These are phyloP conservation scores for Auriscalpium orientale DNA, from an alignment of 768 basidiomycete genomes.

Conservation along the genomic window DNA sequence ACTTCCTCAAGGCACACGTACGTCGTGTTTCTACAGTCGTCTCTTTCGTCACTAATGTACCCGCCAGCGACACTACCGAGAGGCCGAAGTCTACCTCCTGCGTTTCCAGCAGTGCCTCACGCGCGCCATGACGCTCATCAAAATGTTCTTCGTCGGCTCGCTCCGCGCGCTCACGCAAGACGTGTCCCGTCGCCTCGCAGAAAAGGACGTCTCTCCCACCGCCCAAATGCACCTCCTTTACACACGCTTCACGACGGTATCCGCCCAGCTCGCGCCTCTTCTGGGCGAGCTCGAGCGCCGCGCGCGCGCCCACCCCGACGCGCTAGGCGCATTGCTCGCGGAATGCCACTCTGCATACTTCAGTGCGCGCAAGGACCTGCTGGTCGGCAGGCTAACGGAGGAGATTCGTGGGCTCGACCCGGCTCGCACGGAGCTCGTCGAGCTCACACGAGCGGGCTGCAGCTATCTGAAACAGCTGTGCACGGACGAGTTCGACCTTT, in stretches of 20 bases:
- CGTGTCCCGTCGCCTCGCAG: conserved; percentile 38
- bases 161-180: conserved; percentile 74
- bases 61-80: conserved; percentile 76
- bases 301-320: conserved; percentile 70
- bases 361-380: conserved; percentile 56
- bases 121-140: conserved; percentile 95
- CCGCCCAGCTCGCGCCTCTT: conserved; percentile 66
- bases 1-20: conserved; percentile 82
- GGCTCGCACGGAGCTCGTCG: conserved; percentile 72
- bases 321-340: conserved; percentile 65
- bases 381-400: conserved; percentile 65
- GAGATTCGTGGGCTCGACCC: conserved; percentile 85
- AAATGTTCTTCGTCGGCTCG: conserved; percentile 90
- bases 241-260: conserved; percentile 73
- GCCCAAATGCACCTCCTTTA: conserved; percentile 84
- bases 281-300: conserved; percentile 82
- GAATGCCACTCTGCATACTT: conserved; percentile 91
- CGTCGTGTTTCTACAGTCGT: conserved; percentile 21
- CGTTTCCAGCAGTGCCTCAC: conserved; percentile 99
- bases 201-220: conserved; percentile 67
- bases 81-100: conserved; percentile 90
- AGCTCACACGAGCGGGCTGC: conserved; percentile 89
- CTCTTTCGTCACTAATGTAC: not conserved
- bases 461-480: conserved; percentile 89
- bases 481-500: conserved; percentile 82